Conservation (phyloP, 2,329 filamentous ascomycete species). For the Pochonia chlamydosporia region DNA sequence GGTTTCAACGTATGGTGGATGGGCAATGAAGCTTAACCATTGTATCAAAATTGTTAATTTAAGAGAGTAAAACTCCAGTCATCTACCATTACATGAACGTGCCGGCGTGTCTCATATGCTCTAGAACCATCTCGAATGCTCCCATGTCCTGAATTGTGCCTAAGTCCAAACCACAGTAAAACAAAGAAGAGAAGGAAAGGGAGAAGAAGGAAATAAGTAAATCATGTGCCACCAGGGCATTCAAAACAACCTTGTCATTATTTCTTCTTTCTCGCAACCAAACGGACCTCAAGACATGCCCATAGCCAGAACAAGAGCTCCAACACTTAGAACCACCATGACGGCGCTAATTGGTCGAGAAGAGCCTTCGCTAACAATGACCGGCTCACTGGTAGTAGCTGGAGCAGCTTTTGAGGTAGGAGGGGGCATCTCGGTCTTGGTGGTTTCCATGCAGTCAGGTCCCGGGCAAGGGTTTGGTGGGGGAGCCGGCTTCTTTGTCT, state of each 20-base stretch:
- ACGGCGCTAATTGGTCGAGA: neutral
- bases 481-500: neutral
- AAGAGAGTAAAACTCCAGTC: neutral
- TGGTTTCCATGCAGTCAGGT: neutral
- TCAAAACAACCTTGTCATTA: neutral
- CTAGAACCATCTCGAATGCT: no score
- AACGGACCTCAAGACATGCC: neutral
- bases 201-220: neutral
- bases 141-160: neutral
- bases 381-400: constrained; percentile 1
- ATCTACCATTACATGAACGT: neutral
- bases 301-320: constrained; percentile 8
- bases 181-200: neutral
- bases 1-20: no score
- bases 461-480: neutral
- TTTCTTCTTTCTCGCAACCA: neutral
- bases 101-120: neutral
- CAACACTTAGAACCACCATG: constrained; percentile 4
- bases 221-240: neutral
- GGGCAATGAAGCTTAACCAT: no score
- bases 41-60: neutral
- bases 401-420: neutral
- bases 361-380: constrained; percentile 9
- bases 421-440: neutral
- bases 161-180: neutral